These are phyloP conservation scores for Didymella exigua DNA, from an alignment of 2,329 filamentous ascomycete species.

Conservation along the genomic window DNA sequence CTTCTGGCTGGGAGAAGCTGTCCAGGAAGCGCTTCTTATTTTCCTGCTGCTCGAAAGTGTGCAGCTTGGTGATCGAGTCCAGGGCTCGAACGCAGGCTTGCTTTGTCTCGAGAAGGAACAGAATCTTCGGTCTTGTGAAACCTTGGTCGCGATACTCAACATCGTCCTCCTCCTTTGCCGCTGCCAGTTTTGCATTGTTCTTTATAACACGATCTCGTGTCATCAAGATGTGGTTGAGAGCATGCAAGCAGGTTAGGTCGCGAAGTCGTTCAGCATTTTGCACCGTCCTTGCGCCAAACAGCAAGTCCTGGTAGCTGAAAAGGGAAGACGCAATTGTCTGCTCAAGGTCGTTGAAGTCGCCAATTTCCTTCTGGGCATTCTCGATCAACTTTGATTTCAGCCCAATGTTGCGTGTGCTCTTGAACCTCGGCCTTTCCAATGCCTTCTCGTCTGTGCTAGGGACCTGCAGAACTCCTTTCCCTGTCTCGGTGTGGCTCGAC, in stretches of 20 bases:
- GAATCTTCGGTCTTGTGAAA: constrained; percentile 90
- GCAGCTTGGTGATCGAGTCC: constrained; percentile 75
- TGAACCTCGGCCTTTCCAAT: constrained; percentile 28
- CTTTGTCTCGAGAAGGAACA: constrained; percentile 87
- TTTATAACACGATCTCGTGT: constrained; percentile 91
- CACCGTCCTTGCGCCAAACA: constrained; percentile 74
- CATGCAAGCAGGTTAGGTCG: constrained; percentile 77
- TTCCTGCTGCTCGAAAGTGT: constrained; percentile 87
- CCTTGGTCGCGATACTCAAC: constrained; percentile 88
- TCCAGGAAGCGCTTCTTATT: constrained; percentile 93
- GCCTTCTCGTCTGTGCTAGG: constrained; percentile 28
- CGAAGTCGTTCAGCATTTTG: constrained; percentile 72
- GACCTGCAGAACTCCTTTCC: constrained; percentile 38
- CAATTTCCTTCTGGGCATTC: constrained; percentile 40
- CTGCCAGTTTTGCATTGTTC: constrained; percentile 80
- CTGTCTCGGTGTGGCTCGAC: constrained; percentile 29
- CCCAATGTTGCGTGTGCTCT: constrained; percentile 34
- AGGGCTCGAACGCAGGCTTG: constrained; percentile 82
- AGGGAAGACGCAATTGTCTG: constrained; percentile 71
- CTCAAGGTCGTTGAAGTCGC: constrained; percentile 65
- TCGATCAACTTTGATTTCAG: constrained; percentile 42
- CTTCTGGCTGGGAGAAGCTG: constrained; percentile 72
- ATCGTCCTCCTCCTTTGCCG: constrained; percentile 64
- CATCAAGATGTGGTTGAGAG: constrained; percentile 90
- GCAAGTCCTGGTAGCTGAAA: constrained; percentile 81